Conservation (phyloP, 139 green algal species). For the Helicosporidium sp. region DNA sequence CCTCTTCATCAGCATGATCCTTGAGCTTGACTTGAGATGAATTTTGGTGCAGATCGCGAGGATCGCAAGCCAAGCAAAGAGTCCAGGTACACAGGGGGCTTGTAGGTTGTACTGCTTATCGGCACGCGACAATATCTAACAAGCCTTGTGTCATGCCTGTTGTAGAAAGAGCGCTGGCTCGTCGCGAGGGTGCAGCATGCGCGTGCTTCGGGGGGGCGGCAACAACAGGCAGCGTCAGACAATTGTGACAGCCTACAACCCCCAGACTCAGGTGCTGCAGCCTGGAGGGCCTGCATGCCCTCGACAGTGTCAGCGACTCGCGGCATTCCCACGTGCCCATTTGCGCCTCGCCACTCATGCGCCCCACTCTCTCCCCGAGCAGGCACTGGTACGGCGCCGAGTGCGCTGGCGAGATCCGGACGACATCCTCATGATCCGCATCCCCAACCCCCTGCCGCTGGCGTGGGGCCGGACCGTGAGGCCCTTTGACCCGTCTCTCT, state of each 20-base stretch:
- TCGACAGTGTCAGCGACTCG: too few species aligned
- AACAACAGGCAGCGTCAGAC: neutral
- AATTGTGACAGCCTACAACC: neutral
- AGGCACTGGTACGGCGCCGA: constrained; percentile 42
- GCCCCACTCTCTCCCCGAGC: neutral
- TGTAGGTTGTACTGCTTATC: too few species aligned
- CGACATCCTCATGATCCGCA: constrained; percentile 29
- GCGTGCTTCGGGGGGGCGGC: too few species aligned
- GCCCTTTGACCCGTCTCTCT: constrained; percentile 39
- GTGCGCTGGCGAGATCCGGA: constrained; percentile 16
- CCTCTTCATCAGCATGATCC: neutral
- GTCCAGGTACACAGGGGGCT: too few species aligned
- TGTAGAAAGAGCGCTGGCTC: too few species aligned
- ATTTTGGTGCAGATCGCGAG: neutral
- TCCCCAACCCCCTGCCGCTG: constrained; percentile 52
- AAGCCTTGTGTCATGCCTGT: too few species aligned
- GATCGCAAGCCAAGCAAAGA: too few species aligned
- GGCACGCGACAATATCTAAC: too few species aligned
- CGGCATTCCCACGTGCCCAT: too few species aligned
- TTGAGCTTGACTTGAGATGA: neutral
- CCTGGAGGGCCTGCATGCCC: too few species aligned
- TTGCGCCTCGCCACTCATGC: neutral
- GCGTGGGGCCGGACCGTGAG: constrained; percentile 58
- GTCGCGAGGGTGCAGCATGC: too few species aligned
- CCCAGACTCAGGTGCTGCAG: neutral